Conservation (phyloP, 495 filamentous ascomycete genomes). For the Penicillium cosmopolitanum region DNA sequence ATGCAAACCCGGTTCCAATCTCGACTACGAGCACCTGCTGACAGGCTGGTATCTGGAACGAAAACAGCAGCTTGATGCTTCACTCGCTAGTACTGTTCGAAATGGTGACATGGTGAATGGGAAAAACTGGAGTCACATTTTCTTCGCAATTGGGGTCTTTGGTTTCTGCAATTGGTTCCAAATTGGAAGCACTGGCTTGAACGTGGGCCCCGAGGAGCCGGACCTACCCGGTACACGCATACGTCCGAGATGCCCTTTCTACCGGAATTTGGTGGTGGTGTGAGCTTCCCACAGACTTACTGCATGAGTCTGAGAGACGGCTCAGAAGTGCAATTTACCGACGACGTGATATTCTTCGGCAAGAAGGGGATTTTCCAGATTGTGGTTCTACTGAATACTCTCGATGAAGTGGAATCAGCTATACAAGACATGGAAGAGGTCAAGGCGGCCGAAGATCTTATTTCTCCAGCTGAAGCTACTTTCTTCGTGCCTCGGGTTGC, state of each 20-base stretch:
- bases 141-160: slow-evolving; percentile 39
- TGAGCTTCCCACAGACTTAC: slow-evolving; percentile 17
- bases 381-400: slow-evolving; percentile 7
- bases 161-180: slow-evolving; percentile 36
- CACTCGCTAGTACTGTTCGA: slow-evolving; percentile 34
- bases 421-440: slow-evolving; percentile 6
- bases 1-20: slow-evolving; percentile 28
- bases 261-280: slow-evolving; percentile 12
- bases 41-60: slow-evolving; percentile 42
- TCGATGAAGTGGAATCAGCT: slow-evolving; percentile 1
- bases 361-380: slow-evolving; percentile 11
- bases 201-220: slow-evolving; percentile 30
- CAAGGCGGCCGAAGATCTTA: not conserved
- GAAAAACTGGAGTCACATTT: slow-evolving; percentile 29
- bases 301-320: slow-evolving; percentile 4
- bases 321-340: slow-evolving; percentile 16
- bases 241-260: slow-evolving; percentile 35
- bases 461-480: slow-evolving; percentile 9
- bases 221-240: slow-evolving; percentile 31
- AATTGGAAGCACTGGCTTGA: slow-evolving; percentile 29
- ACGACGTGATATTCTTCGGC: slow-evolving; percentile 18
- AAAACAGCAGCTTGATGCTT: slow-evolving; percentile 43
- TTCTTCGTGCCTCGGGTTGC: slow-evolving; percentile 11
- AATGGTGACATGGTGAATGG: slow-evolving; percentile 42
- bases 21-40: slow-evolving; percentile 20